Base-by-base conservation (phyloP, 345 rosid genomes). In the Salix exigua region DNA sequence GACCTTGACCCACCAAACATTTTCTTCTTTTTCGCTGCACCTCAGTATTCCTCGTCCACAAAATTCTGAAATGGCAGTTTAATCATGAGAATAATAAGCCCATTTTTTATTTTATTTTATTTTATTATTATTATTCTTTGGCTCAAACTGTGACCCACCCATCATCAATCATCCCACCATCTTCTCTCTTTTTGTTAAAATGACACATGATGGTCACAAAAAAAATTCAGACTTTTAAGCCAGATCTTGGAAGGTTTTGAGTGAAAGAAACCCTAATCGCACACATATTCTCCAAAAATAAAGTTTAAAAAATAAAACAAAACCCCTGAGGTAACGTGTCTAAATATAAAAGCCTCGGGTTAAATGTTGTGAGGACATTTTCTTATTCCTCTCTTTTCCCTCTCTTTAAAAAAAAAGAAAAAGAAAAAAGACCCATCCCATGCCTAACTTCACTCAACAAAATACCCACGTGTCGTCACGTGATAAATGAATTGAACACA, bases 231-330 rank as follows among this genome's bases (percentile, higher is more conserved):
- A 64, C 60, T 17, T 77, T 42, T 17, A 50, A 25, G 76, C 44
- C n/a, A 5, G 48, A 13, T 4, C 8, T 0, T 16, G 30, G 77
- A 74, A 72, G 79, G 79, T 84, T 70, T 86, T 81, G 89, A 81
- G 90, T 85, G 88, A 82, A 88, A 89, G 91, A 87, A 88, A 87
- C 83, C 86, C 75, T 79, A 64, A 88, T 77, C 73, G 65, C 51
- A 78, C 68, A 19, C 42, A 70, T 30, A 1, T 2, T 51, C 23
- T 31, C 19, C 13, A 5, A 11, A 35, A 73, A 42, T 2, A n/a
- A 21, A 5, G 37, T 33, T 33, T 3, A 18, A 51, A 5, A 13
- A 16, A 26, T 51, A 51, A 31, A 1, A 25, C 28, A 35, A 37
- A 42, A 35, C 7, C 44, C 33, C 33, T 31, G 21, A 13, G 40